Conservation (phyloP, 2,329 filamentous ascomycete species). For the Botrytis elliptica region DNA sequence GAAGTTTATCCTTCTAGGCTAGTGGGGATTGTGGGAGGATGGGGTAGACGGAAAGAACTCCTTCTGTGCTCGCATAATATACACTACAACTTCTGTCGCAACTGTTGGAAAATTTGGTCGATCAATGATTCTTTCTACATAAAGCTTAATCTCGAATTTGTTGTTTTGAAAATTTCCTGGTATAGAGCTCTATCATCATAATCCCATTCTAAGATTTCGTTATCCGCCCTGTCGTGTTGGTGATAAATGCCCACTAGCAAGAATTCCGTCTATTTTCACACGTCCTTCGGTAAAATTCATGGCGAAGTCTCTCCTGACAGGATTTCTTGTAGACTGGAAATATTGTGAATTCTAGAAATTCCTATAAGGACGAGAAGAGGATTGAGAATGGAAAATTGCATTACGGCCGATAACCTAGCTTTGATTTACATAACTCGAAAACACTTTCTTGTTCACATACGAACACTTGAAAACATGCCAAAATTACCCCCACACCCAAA, state of each 20-base stretch:
- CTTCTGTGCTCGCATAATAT: not conserved
- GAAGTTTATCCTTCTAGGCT: not conserved
- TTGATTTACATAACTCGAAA: no score
- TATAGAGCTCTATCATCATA: not conserved
- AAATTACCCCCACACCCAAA: not conserved
- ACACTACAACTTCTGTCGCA: not conserved
- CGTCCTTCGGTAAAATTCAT: accelerated
- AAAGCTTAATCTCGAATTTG: not conserved
- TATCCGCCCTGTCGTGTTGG: not conserved
- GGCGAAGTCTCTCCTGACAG: not conserved
- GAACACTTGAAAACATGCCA: not conserved
- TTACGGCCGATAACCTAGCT: not conserved
- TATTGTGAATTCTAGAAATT: not conserved
- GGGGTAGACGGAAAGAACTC: not conserved
- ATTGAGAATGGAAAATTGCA: not conserved
- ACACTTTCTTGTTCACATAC: not conserved
- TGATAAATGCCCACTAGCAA: not conserved
- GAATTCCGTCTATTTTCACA: not conserved
- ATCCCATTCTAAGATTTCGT: not conserved
- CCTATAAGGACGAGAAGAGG: not conserved
- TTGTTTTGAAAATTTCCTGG: not conserved
- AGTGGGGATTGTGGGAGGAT: not conserved
- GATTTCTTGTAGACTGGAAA: not conserved
- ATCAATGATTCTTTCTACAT: not conserved
- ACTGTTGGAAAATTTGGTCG: not conserved